phyloP scores from a whole-genome alignment of 1,139 yeast genomes.

The Saccharomycopsis phalli region DNA sequence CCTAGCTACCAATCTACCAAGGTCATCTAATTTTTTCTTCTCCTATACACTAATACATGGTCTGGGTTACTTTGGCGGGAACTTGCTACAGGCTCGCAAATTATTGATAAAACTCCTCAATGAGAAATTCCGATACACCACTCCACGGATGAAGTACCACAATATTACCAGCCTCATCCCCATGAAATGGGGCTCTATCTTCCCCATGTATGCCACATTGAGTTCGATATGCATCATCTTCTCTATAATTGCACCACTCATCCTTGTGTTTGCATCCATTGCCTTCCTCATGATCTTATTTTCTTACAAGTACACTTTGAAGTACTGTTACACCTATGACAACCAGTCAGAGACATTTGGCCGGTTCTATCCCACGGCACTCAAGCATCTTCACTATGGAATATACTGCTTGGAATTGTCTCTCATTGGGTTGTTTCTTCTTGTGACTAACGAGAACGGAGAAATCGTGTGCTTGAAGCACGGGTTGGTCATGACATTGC shows the following conservation, averaged over 20 bases:
- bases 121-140: too few species aligned
- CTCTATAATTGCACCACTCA: slow-evolving; percentile 69
- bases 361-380: slow-evolving; percentile 58
- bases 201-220: slow-evolving; percentile 66
- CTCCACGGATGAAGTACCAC: slow-evolving; percentile 51
- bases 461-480: slow-evolving; percentile 31
- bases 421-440: slow-evolving; percentile 62
- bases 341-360: slow-evolving; percentile 63
- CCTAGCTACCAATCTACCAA: slow-evolving; percentile 68
- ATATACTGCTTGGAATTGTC: slow-evolving; percentile 73
- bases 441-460: slow-evolving; percentile 41
- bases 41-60: slow-evolving; percentile 69
- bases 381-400: slow-evolving; percentile 70
- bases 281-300: slow-evolving; percentile 48
- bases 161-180: slow-evolving; percentile 37
- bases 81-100: slow-evolving; percentile 46
- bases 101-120: slow-evolving; percentile 35
- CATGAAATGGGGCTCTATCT: slow-evolving; percentile 68
- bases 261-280: slow-evolving; percentile 52
- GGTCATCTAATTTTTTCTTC: slow-evolving; percentile 73
- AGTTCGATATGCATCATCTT: slow-evolving; percentile 73
- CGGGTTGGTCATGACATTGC: slow-evolving; percentile 39
- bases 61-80: slow-evolving; percentile 61
- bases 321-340: slow-evolving; percentile 40
- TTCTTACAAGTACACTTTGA: slow-evolving; percentile 63